A percentile compares a stretch with the other conserved stretches of the same genome.
Conservation (phyloP, 225 moss, liverwort and hornwort genomes). For the Marchantia polymorpha region DNA sequence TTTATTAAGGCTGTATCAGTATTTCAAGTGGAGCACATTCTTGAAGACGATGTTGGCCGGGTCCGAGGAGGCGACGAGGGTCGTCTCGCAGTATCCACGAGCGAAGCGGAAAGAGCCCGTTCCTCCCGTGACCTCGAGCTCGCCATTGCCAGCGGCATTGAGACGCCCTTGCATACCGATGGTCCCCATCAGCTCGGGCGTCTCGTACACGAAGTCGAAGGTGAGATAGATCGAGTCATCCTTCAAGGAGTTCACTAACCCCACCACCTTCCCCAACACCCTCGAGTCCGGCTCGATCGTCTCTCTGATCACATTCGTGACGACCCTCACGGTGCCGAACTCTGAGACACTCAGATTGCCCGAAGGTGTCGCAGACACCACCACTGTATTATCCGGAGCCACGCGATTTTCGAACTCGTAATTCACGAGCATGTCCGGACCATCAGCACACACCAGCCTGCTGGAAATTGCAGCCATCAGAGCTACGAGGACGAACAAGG, state of each 20-base stretch:
- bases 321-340: slow-evolving; percentile 26
- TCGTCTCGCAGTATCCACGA: slow-evolving; percentile 22
- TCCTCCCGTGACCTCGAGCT: slow-evolving; percentile 32
- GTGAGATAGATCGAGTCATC: slow-evolving; percentile 28
- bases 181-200: slow-evolving; percentile 12
- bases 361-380: slow-evolving; percentile 24
- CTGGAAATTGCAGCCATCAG: background rate
- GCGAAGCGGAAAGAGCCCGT: slow-evolving; percentile 26
- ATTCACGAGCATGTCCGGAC: slow-evolving; percentile 11
- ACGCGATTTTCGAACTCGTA: slow-evolving; percentile 31
- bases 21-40: slow-evolving; percentile 21
- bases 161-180: slow-evolving; percentile 23
- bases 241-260: slow-evolving; percentile 23
- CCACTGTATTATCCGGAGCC: slow-evolving; percentile 22
- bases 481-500: background rate
- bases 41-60: slow-evolving; percentile 26
- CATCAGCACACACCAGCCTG: background rate
- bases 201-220: slow-evolving; percentile 21
- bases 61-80: slow-evolving; percentile 10
- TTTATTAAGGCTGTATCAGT: background rate
- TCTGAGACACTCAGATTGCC: slow-evolving; percentile 5
- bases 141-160: slow-evolving; percentile 18
- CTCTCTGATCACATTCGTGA: slow-evolving; percentile 21
- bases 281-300: slow-evolving; percentile 10
- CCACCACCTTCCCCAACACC: slow-evolving; percentile 24